Percentiles rank a stretch among this genome's conserved stretches.
Conservation (phyloP, 192 early-diverging fungal genomes). For the Dispira simplex region DNA sequence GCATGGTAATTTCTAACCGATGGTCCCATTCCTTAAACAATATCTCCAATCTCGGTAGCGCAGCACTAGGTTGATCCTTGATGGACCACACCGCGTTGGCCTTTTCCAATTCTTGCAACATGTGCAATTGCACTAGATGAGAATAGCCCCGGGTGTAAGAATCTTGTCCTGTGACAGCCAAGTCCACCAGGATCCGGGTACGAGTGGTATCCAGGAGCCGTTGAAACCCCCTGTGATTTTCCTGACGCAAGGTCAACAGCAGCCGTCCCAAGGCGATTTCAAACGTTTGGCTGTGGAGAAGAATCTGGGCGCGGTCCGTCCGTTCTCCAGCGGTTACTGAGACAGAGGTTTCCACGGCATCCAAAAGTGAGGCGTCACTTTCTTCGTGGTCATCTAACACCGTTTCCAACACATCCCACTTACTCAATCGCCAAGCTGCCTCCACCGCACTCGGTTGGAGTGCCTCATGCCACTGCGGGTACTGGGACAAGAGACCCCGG, state of each 20-base stretch:
- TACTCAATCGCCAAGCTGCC: conserved; percentile 44
- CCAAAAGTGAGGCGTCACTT: not conserved
- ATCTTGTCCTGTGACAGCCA: conserved; percentile 45
- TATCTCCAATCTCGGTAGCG: conserved; percentile 8
- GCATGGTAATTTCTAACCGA: conserved; percentile 32
- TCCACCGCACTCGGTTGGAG: conserved; percentile 35
- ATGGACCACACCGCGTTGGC: conserved; percentile 9
- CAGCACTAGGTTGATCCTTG: not conserved
- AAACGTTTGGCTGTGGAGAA: conserved; percentile 19
- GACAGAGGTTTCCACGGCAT: conserved; percentile 15
- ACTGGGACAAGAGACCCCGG: conserved; percentile 19
- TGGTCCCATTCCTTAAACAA: conserved; percentile 23
- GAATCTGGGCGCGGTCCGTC: not conserved
- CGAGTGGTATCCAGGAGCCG: conserved; percentile 25
- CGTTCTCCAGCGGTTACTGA: conserved; percentile 12
- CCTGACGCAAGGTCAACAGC: conserved; percentile 27
- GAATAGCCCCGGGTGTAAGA: conserved; percentile 46
- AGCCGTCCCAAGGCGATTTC: conserved; percentile 37
- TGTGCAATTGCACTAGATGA: conserved; percentile 38
- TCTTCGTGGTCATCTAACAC: not conserved
- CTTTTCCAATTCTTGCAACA: conserved; percentile 48
- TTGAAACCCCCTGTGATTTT: conserved; percentile 17
- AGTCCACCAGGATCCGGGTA: conserved; percentile 24
- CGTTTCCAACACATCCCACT: conserved; percentile 37
- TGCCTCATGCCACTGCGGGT: conserved; percentile 30